A percentile compares a stretch with the other conserved stretches of the same genome.
phyloP scores from a whole-genome alignment of 1,139 yeast species.

The Lodderomyces jiufengensis region DNA sequence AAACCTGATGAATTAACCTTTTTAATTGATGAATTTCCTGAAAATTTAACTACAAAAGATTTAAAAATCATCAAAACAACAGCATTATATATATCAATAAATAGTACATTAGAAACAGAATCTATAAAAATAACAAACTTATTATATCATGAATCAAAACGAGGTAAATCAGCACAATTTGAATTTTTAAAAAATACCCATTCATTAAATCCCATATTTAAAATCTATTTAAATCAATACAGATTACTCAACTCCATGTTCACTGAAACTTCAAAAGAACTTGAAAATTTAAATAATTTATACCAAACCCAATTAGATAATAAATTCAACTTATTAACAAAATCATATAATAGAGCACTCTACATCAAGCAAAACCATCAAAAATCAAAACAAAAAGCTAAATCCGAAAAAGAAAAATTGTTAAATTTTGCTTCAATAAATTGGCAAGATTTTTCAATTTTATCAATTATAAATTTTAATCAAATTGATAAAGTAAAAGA shows the following conservation, averaged over 20 bases:
- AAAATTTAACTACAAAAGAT: slow-evolving; percentile 58
- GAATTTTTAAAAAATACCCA: slow-evolving; percentile 64
- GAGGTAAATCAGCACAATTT: slow-evolving; percentile 52
- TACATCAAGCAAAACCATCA: slow-evolving; percentile 38
- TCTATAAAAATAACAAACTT: slow-evolving; percentile 35
- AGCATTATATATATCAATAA: slow-evolving; percentile 62
- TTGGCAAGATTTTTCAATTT: slow-evolving; percentile 81
- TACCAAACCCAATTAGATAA: slow-evolving; percentile 2
- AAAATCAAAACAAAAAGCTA: slow-evolving; percentile 28
- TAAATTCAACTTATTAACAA: slow-evolving; percentile 35
- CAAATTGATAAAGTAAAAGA: slow-evolving; percentile 62
- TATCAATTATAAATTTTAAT: slow-evolving; percentile 66
- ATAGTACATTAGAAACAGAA: slow-evolving; percentile 33
- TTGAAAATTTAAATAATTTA: slow-evolving; percentile 7
- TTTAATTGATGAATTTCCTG: slow-evolving; percentile 41
- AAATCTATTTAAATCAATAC: slow-evolving; percentile 56
- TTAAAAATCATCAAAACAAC: slow-evolving; percentile 66
- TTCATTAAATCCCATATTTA: slow-evolving; percentile 56
- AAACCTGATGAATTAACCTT: slow-evolving; percentile 39
- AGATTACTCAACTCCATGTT: slow-evolving; percentile 27
- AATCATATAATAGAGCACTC: slow-evolving; percentile 58
- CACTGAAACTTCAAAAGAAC: neutral
- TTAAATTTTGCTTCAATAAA: slow-evolving; percentile 71
- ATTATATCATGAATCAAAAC: slow-evolving; percentile 32
- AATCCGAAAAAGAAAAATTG: slow-evolving; percentile 30